Percentiles rank a stretch among this genome's conserved stretches.
These are phyloP conservation scores for Aspergillus coremiiformis DNA, from an alignment of 495 filamentous ascomycete species.

Conservation along the genomic window DNA sequence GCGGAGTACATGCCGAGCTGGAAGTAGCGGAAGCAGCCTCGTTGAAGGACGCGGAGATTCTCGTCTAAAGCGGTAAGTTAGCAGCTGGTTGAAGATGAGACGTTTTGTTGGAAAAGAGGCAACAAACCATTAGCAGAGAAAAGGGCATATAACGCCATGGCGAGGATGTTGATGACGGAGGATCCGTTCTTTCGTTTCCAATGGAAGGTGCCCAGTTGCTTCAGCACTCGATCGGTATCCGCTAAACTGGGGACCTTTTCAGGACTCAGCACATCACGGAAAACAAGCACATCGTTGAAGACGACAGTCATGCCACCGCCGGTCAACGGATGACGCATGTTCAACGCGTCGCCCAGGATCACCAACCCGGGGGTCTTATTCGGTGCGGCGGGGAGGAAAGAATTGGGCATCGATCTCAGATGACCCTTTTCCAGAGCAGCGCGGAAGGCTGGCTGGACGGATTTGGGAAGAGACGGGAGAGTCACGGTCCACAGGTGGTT, in stretches of 20 bases:
- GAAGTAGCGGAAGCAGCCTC: slow-evolving; percentile 92
- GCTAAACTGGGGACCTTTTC: slow-evolving; percentile 58
- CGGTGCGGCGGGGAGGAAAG: slow-evolving; percentile 72
- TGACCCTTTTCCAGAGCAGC: slow-evolving; percentile 67
- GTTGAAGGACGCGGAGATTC: slow-evolving; percentile 72
- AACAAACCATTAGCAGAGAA: slow-evolving; percentile 74
- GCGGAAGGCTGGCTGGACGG: slow-evolving; percentile 64
- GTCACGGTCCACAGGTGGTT: slow-evolving; percentile 70
- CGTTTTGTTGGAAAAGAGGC: background rate
- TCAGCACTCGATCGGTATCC: slow-evolving; percentile 54
- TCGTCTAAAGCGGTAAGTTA: slow-evolving; percentile 39
- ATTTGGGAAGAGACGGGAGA: slow-evolving; percentile 66
- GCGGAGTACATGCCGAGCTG: slow-evolving; percentile 66
- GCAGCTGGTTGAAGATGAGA: background rate
- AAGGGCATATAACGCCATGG: slow-evolving; percentile 80
- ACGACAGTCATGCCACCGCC: slow-evolving; percentile 96
- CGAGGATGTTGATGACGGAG: slow-evolving; percentile 90
- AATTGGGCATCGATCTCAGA: slow-evolving; percentile 84
- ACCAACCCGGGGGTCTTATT: slow-evolving; percentile 67
- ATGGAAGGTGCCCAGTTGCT: slow-evolving; percentile 72
- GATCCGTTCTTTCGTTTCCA: slow-evolving; percentile 77
- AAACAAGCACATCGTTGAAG: slow-evolving; percentile 74
- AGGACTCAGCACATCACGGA: slow-evolving; percentile 64
- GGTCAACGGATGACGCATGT: slow-evolving; percentile 93
- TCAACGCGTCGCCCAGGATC: slow-evolving; percentile 84